These are phyloP conservation scores for Trichoderma gracile DNA, from an alignment of 2,329 filamentous ascomycete species.

Conservation along the genomic window DNA sequence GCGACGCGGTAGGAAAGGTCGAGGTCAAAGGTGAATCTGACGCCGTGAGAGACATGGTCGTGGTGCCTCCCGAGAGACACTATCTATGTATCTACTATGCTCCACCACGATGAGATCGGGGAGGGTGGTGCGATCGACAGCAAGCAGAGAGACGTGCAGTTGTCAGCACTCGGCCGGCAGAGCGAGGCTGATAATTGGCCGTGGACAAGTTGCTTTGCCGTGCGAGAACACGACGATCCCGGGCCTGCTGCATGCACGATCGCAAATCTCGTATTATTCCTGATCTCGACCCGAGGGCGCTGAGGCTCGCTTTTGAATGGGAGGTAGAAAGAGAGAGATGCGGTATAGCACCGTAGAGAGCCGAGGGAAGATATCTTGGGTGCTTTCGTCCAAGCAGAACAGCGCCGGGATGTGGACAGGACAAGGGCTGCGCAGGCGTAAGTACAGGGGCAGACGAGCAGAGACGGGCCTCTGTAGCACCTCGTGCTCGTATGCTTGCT, in stretches of 20 bases:
- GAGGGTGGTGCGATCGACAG: slow-evolving; percentile 20
- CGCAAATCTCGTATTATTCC: not conserved
- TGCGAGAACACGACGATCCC: not conserved
- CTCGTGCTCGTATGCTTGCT: not conserved
- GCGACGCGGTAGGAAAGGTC: too few relatives aligned
- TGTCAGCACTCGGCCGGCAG: not conserved
- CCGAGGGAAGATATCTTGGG: not conserved
- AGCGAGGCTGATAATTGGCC: not conserved
- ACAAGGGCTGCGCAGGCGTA: slow-evolving; percentile 4
- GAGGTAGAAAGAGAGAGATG: not conserved
- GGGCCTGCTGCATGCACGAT: not conserved
- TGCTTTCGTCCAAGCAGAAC: too few relatives aligned
- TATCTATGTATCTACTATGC: not conserved
- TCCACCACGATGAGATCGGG: not conserved
- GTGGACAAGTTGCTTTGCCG: not conserved
- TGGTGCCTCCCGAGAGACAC: not conserved
- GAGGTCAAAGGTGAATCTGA: slow-evolving; percentile 11
- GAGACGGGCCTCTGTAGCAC: not conserved
- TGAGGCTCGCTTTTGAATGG: not conserved
- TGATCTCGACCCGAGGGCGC: not conserved
- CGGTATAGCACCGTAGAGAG: not conserved
- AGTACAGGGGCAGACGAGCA: slow-evolving; percentile 5
- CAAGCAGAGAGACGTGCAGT: not conserved
- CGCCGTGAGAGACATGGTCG: slow-evolving; percentile 25
- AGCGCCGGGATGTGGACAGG: not conserved